A percentile compares a stretch with the other conserved stretches of the same genome.
phyloP scores from a whole-genome alignment of 345 rosid genomes.

The Melaleuca alternifolia region DNA sequence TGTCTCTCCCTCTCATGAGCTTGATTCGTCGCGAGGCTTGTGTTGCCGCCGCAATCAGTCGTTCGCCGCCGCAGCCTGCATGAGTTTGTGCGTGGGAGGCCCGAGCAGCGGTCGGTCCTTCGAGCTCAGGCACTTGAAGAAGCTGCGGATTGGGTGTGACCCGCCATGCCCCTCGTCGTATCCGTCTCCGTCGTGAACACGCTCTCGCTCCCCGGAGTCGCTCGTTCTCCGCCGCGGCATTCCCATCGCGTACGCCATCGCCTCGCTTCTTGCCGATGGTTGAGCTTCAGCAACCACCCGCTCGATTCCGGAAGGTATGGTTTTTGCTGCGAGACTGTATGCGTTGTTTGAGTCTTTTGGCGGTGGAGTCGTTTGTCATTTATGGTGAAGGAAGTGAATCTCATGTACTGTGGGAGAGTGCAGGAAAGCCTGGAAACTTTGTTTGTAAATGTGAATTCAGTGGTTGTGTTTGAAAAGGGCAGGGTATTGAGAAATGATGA shows the following conservation, averaged over 20 bases:
- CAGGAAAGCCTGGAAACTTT: not conserved
- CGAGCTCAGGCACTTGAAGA: not conserved
- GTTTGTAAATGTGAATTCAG: not conserved
- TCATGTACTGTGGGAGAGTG: not conserved
- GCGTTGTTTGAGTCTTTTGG: not conserved
- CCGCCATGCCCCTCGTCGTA: not conserved
- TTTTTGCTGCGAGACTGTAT: not conserved
- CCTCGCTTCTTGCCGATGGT: conserved; percentile 55
- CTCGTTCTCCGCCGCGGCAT: conserved; percentile 23
- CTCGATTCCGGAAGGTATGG: not conserved
- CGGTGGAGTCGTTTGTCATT: not conserved
- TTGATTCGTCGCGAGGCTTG: not conserved
- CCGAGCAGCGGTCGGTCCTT: not conserved
- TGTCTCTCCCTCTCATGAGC: not conserved
- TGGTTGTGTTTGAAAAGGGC: not conserved
- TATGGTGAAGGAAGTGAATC: not conserved
- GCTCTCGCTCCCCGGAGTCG: conserved; percentile 16
- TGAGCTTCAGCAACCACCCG: conserved; percentile 16
- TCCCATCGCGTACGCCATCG: conserved; percentile 43
- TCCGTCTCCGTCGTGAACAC: not conserved
- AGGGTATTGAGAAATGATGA: not conserved
- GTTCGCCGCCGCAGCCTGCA: conserved; percentile 1
- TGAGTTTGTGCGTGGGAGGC: conserved; percentile 3
- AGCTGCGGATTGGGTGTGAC: not conserved
- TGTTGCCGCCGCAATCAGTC: not conserved